These are phyloP conservation scores for Meira nashicola DNA, from an alignment of 1,284 basidiomycete genomes.

Conservation along the genomic window DNA sequence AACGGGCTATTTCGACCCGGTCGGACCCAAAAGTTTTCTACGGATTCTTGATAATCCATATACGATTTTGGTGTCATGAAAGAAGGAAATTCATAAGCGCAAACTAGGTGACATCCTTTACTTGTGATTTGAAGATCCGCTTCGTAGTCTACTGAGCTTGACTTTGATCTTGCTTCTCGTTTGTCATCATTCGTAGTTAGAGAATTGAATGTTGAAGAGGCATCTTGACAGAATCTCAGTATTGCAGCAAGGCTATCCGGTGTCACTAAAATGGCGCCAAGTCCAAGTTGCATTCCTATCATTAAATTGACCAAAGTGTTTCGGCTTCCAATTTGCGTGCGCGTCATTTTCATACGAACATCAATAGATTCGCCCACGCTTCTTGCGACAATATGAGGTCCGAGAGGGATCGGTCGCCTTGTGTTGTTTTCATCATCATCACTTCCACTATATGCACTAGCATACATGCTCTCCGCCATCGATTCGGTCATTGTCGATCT, in stretches of 20 bases:
- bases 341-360: too few species aligned
- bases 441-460: constrained; percentile 2
- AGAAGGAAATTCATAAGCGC: constrained; percentile 23
- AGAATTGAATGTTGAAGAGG: neutral
- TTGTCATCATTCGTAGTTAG: constrained; percentile 1
- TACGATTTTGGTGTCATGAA: neutral
- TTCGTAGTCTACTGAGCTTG: neutral
- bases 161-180: neutral
- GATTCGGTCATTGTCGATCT: constrained; percentile 10
- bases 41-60: constrained; percentile 6
- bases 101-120: constrained; percentile 21
- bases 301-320: too few species aligned
- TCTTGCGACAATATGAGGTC: too few species aligned
- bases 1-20: constrained; percentile 26
- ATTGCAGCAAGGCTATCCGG: too few species aligned
- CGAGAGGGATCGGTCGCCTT: too few species aligned
- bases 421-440: neutral
- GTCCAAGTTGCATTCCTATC: too few species aligned
- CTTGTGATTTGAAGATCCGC: constrained; percentile 1
- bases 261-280: too few species aligned
- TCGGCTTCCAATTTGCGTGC: too few species aligned
- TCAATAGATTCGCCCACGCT: too few species aligned
- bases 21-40: constrained; percentile 24
- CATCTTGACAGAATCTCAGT: too few species aligned
- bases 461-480: constrained; percentile 6